Conservation (phyloP, 345 rosid genomes). For the Dimocarpus longan region DNA sequence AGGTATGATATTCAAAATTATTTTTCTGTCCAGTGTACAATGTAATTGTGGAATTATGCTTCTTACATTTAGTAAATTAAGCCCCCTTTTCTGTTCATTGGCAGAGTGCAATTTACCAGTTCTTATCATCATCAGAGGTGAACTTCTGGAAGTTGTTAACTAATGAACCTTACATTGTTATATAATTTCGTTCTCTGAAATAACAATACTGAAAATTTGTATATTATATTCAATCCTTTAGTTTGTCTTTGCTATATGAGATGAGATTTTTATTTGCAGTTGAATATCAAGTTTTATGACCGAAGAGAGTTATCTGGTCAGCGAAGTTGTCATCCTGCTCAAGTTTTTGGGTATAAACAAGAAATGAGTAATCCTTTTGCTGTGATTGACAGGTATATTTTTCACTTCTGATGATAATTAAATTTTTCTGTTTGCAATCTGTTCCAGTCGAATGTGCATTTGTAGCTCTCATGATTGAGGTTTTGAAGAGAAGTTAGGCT, state of each 20-base stretch:
- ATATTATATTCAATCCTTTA: neutral
- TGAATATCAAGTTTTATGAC: slow-evolving; percentile 58
- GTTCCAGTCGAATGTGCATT: neutral
- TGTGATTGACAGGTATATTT: slow-evolving; percentile 45
- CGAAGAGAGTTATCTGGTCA: slow-evolving; percentile 77
- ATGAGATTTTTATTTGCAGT: slow-evolving; percentile 42
- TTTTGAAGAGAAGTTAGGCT: neutral
- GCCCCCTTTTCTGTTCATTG: slow-evolving; percentile 16
- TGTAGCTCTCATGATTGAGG: neutral
- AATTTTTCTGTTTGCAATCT: neutral
- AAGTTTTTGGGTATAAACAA: slow-evolving; percentile 50
- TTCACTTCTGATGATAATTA: neutral
- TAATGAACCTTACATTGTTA: neutral
- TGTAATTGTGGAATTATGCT: slow-evolving; percentile 8
- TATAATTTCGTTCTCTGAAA: neutral
- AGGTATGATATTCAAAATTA: slow-evolving; percentile 38
- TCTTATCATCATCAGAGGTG: slow-evolving; percentile 75
- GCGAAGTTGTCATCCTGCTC: slow-evolving; percentile 59
- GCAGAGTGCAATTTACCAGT: slow-evolving; percentile 85
- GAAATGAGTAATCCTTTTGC: slow-evolving; percentile 34
- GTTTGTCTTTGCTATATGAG: slow-evolving; percentile 6
- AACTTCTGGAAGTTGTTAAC: neutral
- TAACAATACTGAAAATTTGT: neutral
- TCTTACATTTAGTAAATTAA: neutral
- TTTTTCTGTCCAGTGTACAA: neutral